phyloP scores from a whole-genome alignment of 352 stramenopile species.

The Globisporangium parvum region DNA sequence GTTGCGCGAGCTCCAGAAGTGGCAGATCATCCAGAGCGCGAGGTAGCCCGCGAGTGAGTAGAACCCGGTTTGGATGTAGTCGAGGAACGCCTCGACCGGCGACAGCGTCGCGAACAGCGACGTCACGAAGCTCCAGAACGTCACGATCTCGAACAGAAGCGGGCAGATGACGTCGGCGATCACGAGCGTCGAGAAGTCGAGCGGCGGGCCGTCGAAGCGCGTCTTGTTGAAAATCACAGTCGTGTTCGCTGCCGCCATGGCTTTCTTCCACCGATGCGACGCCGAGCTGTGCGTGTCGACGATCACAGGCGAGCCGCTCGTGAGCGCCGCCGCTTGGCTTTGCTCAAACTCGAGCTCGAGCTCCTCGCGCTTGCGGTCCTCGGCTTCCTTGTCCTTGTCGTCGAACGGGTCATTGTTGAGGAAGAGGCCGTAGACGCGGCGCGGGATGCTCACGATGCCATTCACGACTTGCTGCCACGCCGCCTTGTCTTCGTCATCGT shows the following conservation, averaged over 20 bases:
- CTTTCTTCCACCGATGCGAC: constrained; percentile 66
- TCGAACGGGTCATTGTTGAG: constrained; percentile 60
- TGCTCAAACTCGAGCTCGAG: constrained; percentile 55
- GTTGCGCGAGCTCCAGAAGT: constrained; percentile 83
- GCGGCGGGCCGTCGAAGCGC: constrained; percentile 67
- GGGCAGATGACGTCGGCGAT: constrained; percentile 81
- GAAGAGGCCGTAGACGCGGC: constrained; percentile 37
- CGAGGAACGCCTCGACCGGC: constrained; percentile 64
- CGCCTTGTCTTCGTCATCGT: constrained; percentile 53
- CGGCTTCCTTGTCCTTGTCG: constrained; percentile 66
- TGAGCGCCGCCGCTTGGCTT: constrained; percentile 22
- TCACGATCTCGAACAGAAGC: constrained; percentile 74
- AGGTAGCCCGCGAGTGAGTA: constrained; percentile 72
- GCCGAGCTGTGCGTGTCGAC: constrained; percentile 15
- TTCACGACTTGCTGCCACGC: constrained; percentile 48
- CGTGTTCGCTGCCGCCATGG: constrained; percentile 54
- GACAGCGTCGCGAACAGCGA: constrained; percentile 59
- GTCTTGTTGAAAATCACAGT: constrained; percentile 72
- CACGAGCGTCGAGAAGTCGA: constrained; percentile 83
- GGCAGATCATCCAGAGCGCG: constrained; percentile 71
- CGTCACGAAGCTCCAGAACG: constrained; percentile 57
- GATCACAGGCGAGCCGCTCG: background rate
- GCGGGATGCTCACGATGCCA: constrained; percentile 28
- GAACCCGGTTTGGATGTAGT: constrained; percentile 78
- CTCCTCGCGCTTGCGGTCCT: constrained; percentile 60